Evolutionary conservation across 208 protist species (phyloP).

Genomic region (Phytomonas sp.): DNA sequence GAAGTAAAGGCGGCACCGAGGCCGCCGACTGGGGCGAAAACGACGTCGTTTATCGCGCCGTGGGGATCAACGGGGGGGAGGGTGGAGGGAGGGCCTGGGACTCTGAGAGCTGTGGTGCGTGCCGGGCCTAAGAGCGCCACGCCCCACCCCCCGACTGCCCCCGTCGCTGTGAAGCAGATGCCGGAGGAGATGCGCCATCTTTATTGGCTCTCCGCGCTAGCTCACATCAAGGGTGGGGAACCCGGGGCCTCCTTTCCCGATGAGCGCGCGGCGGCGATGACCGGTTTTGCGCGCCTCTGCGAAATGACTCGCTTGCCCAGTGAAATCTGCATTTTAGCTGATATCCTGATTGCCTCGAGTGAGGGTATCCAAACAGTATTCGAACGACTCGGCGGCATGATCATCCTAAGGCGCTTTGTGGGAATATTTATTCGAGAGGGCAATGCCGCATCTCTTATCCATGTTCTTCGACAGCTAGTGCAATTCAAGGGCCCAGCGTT

Average conservation of each 20-base stretch:
- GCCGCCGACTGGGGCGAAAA: conserved; percentile 9
- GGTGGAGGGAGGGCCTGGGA: conserved; percentile 6
- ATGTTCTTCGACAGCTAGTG: conserved; percentile 48
- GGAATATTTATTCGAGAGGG: conserved; percentile 26
- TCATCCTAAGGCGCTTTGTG: conserved; percentile 52
- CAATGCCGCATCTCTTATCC: conserved; percentile 30
- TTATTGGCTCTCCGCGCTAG: conserved; percentile 56
- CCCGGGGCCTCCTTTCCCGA: conserved; percentile 45
- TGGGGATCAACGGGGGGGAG: conserved; percentile 17
- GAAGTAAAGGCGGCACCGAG: conserved; percentile 19
- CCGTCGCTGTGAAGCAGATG: conserved; percentile 36
- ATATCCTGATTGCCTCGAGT: conserved; percentile 44
- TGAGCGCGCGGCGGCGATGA: conserved; percentile 34
- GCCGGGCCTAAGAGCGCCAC: no score
- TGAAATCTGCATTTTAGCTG: conserved; percentile 51
- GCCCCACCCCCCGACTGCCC: conserved; percentile 12
- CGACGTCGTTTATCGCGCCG: conserved; percentile 22
- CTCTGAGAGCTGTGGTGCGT: conserved; percentile 5
- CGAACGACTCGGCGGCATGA: conserved; percentile 53
- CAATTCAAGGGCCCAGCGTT: conserved; percentile 26
- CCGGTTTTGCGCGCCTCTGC: conserved; percentile 60
- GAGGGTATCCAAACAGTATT: conserved; percentile 53
- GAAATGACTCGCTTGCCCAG: conserved; percentile 47
- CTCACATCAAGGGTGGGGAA: conserved; percentile 50
- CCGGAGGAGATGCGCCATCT: conserved; percentile 55